Percentiles rank a stretch among this genome's conserved stretches.
phyloP scores from a whole-genome alignment of 83 land plant species.

The Thuja plicata region DNA sequence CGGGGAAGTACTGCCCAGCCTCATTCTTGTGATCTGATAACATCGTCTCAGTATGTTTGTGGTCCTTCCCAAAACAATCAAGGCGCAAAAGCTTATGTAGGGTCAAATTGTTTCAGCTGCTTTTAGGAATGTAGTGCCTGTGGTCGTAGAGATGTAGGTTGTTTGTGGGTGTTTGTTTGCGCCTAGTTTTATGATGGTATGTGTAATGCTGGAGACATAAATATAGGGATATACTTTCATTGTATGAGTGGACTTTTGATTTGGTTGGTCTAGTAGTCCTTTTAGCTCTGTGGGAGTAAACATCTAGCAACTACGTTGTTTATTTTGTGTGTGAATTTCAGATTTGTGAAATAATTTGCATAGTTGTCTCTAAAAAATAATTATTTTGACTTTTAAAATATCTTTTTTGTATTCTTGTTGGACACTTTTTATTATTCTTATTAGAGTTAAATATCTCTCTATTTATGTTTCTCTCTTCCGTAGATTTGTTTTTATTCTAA shows the following conservation, averaged over 20 bases:
- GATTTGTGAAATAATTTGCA: not conserved
- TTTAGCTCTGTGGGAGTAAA: not conserved
- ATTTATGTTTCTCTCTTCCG: too few relatives aligned
- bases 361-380: not conserved
- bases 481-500: too few relatives aligned
- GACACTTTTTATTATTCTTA: too few relatives aligned
- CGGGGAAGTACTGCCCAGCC: conserved; percentile 17
- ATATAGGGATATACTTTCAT: not conserved
- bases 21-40: conserved; percentile 21
- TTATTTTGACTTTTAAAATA: not conserved
- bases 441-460: too few relatives aligned
- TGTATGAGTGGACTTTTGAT: not conserved
- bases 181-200: too few relatives aligned
- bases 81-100: not conserved
- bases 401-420: too few relatives aligned
- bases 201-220: not conserved
- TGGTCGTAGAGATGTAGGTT: not conserved
- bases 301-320: not conserved
- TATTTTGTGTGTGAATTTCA: not conserved
- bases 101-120: not conserved
- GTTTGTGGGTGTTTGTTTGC: not conserved
- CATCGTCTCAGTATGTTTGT: too few relatives aligned
- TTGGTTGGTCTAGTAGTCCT: not conserved
- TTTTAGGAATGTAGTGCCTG: not conserved
- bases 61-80: not conserved